phyloP scores from a whole-genome alignment of 345 rosid species.

The Citrus glauca region DNA sequence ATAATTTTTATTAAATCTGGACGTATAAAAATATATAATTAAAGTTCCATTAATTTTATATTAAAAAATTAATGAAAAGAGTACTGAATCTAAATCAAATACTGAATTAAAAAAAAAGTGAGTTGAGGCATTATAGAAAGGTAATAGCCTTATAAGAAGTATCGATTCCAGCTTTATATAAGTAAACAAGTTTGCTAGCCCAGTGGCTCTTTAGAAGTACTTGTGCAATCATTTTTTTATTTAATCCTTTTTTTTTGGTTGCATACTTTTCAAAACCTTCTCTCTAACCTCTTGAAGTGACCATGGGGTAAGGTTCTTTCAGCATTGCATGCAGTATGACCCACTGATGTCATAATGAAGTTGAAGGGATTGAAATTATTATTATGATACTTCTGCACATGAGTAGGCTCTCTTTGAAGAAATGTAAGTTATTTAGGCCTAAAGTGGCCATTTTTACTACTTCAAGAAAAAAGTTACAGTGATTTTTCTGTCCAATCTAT shows the following conservation, averaged over 20 bases:
- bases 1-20: too few relatives aligned
- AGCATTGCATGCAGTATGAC: neutral
- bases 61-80: too few relatives aligned
- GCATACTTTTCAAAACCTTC: neutral
- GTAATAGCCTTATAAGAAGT: too few relatives aligned
- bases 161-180: too few relatives aligned
- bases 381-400: neutral
- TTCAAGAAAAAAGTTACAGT: neutral
- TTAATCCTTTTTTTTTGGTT: neutral
- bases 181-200: neutral
- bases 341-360: neutral
- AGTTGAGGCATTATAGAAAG: too few relatives aligned
- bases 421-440: neutral
- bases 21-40: too few relatives aligned
- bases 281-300: neutral
- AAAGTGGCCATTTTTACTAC: neutral
- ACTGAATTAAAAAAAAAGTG: neutral
- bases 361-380: neutral
- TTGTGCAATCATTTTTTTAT: neutral
- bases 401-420: neutral
- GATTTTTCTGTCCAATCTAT: too few relatives aligned
- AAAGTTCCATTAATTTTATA: too few relatives aligned
- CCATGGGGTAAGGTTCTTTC: neutral
- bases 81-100: too few relatives aligned
- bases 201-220: neutral